A percentile compares a stretch with the other conserved stretches of the same genome.
These are phyloP conservation scores for Hura crepitans DNA, from an alignment of 441 rosid genomes.

Conservation along the genomic window DNA sequence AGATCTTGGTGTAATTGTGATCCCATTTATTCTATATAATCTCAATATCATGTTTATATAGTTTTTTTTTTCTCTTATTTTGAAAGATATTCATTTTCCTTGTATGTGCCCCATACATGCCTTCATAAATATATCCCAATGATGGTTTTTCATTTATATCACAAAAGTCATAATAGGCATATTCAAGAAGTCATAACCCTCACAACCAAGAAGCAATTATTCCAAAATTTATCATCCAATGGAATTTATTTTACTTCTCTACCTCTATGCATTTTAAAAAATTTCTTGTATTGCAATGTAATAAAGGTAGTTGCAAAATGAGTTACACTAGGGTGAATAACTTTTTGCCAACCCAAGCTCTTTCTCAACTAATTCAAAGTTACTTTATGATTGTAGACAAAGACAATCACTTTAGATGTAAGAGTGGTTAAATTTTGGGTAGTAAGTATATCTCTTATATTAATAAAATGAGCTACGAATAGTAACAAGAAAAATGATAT, in stretches of 20 bases:
- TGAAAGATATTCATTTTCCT: neutral
- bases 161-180: neutral
- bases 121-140: neutral
- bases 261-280: too few species aligned
- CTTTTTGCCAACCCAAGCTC: neutral
- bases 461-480: neutral
- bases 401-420: neutral
- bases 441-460: neutral
- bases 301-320: conserved; percentile 3
- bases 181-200: neutral
- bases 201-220: neutral
- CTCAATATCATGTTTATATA: neutral
- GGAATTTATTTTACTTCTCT: too few species aligned
- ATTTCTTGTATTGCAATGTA: neutral
- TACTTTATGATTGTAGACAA: too few species aligned
- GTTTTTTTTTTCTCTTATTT: neutral
- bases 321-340: neutral
- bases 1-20: neutral
- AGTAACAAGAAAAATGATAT: neutral
- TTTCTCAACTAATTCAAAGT: too few species aligned
- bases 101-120: neutral
- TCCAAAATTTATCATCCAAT: neutral
- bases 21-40: conserved; percentile 3
- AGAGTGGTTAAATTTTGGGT: neutral
- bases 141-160: conserved; percentile 6